Evolutionary conservation across 2,329 filamentous ascomycete genomes (phyloP), one percentile per base, ranked within the genome.

Genomic region (Fusarium tuaranense): DNA sequence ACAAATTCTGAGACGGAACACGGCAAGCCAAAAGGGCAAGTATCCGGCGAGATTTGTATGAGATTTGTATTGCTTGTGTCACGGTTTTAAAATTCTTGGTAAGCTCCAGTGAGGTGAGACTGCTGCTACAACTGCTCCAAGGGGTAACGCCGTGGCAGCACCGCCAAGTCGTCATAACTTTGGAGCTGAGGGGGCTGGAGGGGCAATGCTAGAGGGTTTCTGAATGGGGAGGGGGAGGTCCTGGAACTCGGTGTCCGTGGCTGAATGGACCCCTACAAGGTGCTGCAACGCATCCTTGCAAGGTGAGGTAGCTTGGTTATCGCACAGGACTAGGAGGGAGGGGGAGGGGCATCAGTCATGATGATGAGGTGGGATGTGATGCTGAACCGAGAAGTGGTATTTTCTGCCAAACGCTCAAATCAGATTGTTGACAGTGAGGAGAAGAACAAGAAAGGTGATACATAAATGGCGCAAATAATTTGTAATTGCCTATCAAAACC

Each of bases 191-290:
- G 69, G 72, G 64, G 63, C 36, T 65, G 63, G 73, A 75, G 73
- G 73, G 73, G 73, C 70, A 75, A 65, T 20, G 39, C 34, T 51
- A 30, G 48, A 53, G 48, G 48, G 25, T 53, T 27, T 48, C 62
- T 69, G 69, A 62, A 63, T 67, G 39, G 39, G 39, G 72, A 66
- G 60, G 70, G 69, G 63, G 71, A 59, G 38, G 63, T 64, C 67
- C 76, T 78, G 76, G 76, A 78, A 78, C 73, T 78, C 67, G 75
- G 76, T 75, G 67, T 74, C 77, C 77, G 75, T 72, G 63, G 69
- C 63, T 68, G 69, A 32, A 72, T 68, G 64, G 73, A 76, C 75
- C 75, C 73, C 60, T 75, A 69, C 64, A 48, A 48, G 66, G 55
- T 25, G 34, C 36, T 48, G 22, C 44, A 25, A 8, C 9, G 22